Conservation (phyloP, 2,329 filamentous ascomycete species). For the Diaporthe sp. region DNA sequence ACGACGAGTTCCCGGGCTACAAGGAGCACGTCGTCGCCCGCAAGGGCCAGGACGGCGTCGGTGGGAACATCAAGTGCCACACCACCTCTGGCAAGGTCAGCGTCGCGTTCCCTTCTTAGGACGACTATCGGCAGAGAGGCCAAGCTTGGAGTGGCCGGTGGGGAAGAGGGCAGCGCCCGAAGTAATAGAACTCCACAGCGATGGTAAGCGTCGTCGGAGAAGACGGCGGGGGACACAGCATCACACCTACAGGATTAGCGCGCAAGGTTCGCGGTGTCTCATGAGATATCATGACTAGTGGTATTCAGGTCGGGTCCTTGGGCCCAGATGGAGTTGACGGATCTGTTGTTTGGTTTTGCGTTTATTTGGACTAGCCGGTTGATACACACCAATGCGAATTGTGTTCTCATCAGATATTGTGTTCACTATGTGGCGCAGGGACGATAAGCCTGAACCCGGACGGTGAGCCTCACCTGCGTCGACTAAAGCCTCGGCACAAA, state of each 20-base stretch:
- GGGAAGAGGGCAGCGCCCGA: neutral
- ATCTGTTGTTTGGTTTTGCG: neutral
- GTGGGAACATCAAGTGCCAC: conserved; percentile 22
- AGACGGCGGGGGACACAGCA: neutral
- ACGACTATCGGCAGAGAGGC: neutral
- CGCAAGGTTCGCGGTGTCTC: conserved; percentile 14
- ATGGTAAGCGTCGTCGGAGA: no score
- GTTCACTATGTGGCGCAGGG: neutral
- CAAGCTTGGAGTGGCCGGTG: neutral
- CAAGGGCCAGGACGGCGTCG: conserved; percentile 51
- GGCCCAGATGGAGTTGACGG: conserved; percentile 9
- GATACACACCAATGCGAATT: conserved; percentile 19
- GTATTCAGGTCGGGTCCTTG: neutral
- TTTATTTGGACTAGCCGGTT: conserved; percentile 4
- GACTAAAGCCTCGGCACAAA: no score
- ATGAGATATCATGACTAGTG: neutral
- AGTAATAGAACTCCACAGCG: neutral
- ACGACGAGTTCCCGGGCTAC: conserved; percentile 45
- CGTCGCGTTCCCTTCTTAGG: conserved; percentile 13
- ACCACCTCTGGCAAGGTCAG: conserved; percentile 28
- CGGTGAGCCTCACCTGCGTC: neutral
- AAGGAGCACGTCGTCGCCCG: conserved; percentile 47
- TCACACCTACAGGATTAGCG: conserved; percentile 11
- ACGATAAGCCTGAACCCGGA: neutral
- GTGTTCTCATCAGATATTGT: neutral